Conservation (phyloP, 78 protist species). For the Dictyostelium intermedium region DNA sequence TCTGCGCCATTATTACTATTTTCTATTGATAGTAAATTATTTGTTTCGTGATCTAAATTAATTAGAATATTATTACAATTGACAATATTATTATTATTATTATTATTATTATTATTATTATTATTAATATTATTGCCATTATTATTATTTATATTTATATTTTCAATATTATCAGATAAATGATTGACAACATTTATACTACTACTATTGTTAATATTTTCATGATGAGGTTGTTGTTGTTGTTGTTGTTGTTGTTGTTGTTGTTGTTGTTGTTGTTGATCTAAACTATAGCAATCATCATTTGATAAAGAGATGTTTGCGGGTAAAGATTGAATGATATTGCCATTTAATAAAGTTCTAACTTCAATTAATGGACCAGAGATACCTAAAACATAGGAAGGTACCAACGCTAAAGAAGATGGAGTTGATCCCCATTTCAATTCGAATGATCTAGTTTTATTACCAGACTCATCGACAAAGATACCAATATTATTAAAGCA, state of each 20-base stretch:
- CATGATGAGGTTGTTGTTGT: neutral
- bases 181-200: neutral
- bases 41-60: neutral
- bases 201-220: neutral
- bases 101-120: neutral
- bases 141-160: neutral
- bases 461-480: constrained; percentile 50
- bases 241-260: neutral
- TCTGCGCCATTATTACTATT: neutral
- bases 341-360: constrained; percentile 47
- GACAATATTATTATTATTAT: neutral
- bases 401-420: constrained; percentile 11
- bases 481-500: constrained; percentile 70
- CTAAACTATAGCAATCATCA: neutral
- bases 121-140: neutral
- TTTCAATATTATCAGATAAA: neutral
- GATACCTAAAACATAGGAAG: constrained; percentile 34
- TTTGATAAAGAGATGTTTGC: neutral
- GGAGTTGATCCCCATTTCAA: constrained; percentile 68
- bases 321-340: constrained; percentile 63
- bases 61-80: neutral
- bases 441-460: constrained; percentile 17
- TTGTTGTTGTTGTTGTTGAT: neutral
- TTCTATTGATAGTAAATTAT: neutral
- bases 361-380: constrained; percentile 59